Evolutionary conservation across 208 protist genomes (phyloP).

Genomic region (Vickermania spadyakhi): DNA sequence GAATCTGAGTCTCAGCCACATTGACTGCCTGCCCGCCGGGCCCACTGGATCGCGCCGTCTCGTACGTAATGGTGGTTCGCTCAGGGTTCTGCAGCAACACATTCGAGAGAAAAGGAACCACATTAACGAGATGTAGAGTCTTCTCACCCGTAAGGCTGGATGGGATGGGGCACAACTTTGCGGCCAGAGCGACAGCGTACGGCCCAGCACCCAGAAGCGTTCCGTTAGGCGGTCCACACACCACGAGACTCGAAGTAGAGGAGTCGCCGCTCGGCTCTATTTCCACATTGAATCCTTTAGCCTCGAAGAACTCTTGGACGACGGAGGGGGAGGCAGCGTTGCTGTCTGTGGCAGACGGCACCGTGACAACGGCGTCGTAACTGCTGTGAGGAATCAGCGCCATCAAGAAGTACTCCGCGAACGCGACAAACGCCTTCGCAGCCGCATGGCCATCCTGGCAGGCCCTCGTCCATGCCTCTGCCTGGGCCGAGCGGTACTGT

Average conservation of each 20-base stretch:
- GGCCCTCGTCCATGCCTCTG: slow-evolving; percentile 39
- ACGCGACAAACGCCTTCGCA: slow-evolving; percentile 39
- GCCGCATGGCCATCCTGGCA: slow-evolving; percentile 20
- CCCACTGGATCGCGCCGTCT: slow-evolving; percentile 70
- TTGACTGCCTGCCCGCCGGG: slow-evolving; percentile 86
- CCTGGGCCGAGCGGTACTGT: slow-evolving; percentile 25
- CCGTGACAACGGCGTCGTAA: slow-evolving; percentile 57
- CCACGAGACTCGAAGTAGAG: slow-evolving; percentile 11
- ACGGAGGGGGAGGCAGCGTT: background rate
- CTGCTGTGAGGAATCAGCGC: slow-evolving; percentile 40
- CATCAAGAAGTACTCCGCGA: slow-evolving; percentile 34
- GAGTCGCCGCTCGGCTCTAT: background rate
- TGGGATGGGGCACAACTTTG: background rate
- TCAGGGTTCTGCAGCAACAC: slow-evolving; percentile 35
- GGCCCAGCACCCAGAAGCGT: background rate
- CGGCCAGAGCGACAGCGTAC: background rate
- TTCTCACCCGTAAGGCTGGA: background rate
- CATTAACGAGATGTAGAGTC: slow-evolving; percentile 27
- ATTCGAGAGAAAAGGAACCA: slow-evolving; percentile 43
- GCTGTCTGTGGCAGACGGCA: slow-evolving; percentile 20
- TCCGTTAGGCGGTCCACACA: slow-evolving; percentile 14
- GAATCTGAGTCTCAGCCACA: slow-evolving; percentile 82
- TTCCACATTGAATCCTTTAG: slow-evolving; percentile 25
- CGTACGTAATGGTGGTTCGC: slow-evolving; percentile 43
- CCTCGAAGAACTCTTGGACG: slow-evolving; percentile 7